These are phyloP conservation scores for Clavariopsis aquatica DNA, from an alignment of 495 filamentous ascomycete species.

Conservation along the genomic window DNA sequence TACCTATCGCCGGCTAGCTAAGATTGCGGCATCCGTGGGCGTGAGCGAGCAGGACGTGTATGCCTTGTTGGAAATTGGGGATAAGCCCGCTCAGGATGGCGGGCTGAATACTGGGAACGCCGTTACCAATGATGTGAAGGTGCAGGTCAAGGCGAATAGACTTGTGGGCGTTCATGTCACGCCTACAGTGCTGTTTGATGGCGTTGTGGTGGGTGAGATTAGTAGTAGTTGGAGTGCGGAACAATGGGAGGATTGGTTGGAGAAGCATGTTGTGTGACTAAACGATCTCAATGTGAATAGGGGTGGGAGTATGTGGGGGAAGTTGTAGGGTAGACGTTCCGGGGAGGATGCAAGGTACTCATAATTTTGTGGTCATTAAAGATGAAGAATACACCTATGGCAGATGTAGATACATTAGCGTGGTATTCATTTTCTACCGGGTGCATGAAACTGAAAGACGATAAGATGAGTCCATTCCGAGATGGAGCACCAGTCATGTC, in stretches of 20 bases:
- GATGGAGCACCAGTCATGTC: too few species aligned
- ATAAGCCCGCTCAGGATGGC: constrained; percentile 62
- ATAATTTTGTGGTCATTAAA: too few species aligned
- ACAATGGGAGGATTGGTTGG: constrained; percentile 85
- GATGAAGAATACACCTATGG: too few species aligned
- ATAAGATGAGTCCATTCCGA: too few species aligned
- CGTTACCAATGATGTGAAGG: constrained; percentile 82
- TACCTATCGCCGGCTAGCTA: constrained; percentile 77
- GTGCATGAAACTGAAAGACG: too few species aligned
- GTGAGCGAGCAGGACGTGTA: constrained; percentile 67
- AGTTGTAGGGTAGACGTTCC: background rate
- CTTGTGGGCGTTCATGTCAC: constrained; percentile 82
- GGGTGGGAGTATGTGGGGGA: background rate
- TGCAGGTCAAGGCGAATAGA: constrained; percentile 74
- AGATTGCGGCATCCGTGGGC: constrained; percentile 65
- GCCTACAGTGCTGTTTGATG: constrained; percentile 84
- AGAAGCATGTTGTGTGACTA: constrained; percentile 56
- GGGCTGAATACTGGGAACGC: constrained; percentile 73
- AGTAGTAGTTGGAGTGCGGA: constrained; percentile 72
- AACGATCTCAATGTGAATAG: too few species aligned
- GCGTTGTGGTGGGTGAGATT: constrained; percentile 72
- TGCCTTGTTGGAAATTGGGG: constrained; percentile 62
- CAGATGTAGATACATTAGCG: too few species aligned
- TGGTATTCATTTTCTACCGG: too few species aligned
- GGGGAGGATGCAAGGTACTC: too few species aligned